A percentile compares a stretch with the other conserved stretches of the same genome.
Conservation (phyloP, 768 basidiomycete genomes). For the Calocera viscosa region DNA sequence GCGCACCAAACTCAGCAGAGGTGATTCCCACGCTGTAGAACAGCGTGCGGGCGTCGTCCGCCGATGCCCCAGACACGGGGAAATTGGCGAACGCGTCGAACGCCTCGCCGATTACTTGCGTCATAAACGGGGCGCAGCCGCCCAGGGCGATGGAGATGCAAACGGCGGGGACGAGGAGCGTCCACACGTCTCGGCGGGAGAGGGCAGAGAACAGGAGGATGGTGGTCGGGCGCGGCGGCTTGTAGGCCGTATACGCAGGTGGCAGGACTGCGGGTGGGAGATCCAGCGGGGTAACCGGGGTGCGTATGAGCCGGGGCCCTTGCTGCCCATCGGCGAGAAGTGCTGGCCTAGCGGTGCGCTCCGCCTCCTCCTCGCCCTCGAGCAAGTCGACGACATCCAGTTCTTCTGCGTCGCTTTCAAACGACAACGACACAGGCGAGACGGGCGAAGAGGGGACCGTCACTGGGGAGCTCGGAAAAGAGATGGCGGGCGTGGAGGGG, state of each 20-base stretch:
- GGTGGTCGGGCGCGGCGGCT: constrained; percentile 40
- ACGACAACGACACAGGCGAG: neutral
- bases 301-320: neutral
- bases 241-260: constrained; percentile 13
- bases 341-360: neutral
- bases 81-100: constrained; percentile 61
- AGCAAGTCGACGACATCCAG: neutral
- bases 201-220: constrained; percentile 56
- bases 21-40: constrained; percentile 46
- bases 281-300: neutral
- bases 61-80: constrained; percentile 25
- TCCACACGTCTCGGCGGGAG: constrained; percentile 41
- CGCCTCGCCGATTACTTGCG: constrained; percentile 59
- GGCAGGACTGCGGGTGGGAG: neutral
- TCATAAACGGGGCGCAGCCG: constrained; percentile 76
- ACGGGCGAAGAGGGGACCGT: neutral
- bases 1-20: constrained; percentile 51
- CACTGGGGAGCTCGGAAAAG: neutral
- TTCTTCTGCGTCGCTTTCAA: neutral
- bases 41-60: constrained; percentile 29
- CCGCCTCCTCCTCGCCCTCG: neutral
- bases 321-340: neutral
- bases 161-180: constrained; percentile 53
- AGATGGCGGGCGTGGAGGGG: neutral
- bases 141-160: constrained; percentile 50